A percentile compares a stretch with the other conserved stretches of the same genome.
phyloP scores from a whole-genome alignment of 352 stramenopile genomes.

The Phytopythium kandeliae region DNA sequence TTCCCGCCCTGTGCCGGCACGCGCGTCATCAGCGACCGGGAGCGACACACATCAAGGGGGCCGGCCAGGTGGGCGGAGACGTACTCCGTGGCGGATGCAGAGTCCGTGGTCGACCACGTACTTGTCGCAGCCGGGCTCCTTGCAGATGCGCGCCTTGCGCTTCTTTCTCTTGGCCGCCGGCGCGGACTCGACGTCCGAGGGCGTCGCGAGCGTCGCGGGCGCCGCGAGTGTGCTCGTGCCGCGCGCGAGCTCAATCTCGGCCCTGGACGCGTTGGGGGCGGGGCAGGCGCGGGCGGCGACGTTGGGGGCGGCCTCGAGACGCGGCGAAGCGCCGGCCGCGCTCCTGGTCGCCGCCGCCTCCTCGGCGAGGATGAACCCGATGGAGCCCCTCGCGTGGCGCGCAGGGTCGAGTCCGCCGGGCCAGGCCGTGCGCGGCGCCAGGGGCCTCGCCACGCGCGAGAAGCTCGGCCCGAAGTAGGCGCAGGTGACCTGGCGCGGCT shows the following conservation, averaged over 20 bases:
- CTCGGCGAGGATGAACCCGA: slow-evolving; percentile 24
- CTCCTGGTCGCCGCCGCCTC: not conserved
- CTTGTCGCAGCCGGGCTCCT: slow-evolving; percentile 35
- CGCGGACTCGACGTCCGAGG: not conserved
- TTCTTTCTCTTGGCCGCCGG: slow-evolving; percentile 12
- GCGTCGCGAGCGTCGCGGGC: slow-evolving; percentile 4
- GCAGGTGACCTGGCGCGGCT: slow-evolving; percentile 3
- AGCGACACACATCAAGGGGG: not conserved
- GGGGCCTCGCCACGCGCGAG: not conserved
- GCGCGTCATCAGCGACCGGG: not conserved
- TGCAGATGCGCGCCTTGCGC: slow-evolving; percentile 3
- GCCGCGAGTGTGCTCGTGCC: not conserved
- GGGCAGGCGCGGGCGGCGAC: no score
- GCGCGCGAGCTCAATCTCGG: no score
- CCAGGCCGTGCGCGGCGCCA: slow-evolving; percentile 3
- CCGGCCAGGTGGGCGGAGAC: no score
- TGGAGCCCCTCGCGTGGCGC: slow-evolving; percentile 14
- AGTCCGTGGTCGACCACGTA: slow-evolving; percentile 49
- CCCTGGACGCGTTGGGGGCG: no score
- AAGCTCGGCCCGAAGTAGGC: not conserved
- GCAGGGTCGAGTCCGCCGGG: slow-evolving; percentile 3
- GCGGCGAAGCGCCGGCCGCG: not conserved
- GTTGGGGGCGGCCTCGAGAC: no score
- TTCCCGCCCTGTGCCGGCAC: slow-evolving; percentile 27
- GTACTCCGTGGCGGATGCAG: slow-evolving; percentile 29